Base-by-base conservation (phyloP, 306 rosid genomes). In the Inga leiocalycina region DNA sequence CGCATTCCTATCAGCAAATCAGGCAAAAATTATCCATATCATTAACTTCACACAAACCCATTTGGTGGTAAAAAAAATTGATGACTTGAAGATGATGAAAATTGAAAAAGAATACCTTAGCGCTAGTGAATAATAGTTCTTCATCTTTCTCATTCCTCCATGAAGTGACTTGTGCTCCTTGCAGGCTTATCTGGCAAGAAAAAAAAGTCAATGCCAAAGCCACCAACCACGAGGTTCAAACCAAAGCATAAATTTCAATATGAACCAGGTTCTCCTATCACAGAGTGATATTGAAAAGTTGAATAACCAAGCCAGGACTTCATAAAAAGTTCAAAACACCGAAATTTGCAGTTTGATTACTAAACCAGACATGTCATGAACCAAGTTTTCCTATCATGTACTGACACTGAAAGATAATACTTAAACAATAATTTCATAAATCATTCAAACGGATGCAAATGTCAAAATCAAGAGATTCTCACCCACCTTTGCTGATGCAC, bases 121-220 rank as follows among this genome's bases (percentile, higher is more conserved):
- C 89, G 86, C 98, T 96, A 20, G 99, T 92, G 89, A 96, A 96
- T 10, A 93, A 85, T 83, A 92, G 98, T 81, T 96, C 99, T 89
- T 96, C 97, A 7, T 98, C 99, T 30, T 84, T 89, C 78, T 92
- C 93, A 75, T 90, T 93, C 82, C 89, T 87, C 99, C 99, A 96
- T 7, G 98, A 96, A 77, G 93, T 90, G 82, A 96, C 92, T 78
- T 96, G 98, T 64, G 94, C 99, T 77, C 99, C 98, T 76, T 89
- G 86, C 87, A 96, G 89, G 88, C 98, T 92, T 77, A 96, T 91
- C 98, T 96, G 86, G 89, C 80, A 79, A 82, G 67, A 67, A 56
- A 59, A 73, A 54, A 52, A 32, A n/a, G 66, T 85, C 51, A 69
- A 69, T 69, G 8, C 74, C 15, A 20, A 37, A 39, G 22, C 16